These are phyloP conservation scores for Clohesyomyces aquaticus DNA, from an alignment of 495 filamentous ascomycete species.

Conservation along the genomic window DNA sequence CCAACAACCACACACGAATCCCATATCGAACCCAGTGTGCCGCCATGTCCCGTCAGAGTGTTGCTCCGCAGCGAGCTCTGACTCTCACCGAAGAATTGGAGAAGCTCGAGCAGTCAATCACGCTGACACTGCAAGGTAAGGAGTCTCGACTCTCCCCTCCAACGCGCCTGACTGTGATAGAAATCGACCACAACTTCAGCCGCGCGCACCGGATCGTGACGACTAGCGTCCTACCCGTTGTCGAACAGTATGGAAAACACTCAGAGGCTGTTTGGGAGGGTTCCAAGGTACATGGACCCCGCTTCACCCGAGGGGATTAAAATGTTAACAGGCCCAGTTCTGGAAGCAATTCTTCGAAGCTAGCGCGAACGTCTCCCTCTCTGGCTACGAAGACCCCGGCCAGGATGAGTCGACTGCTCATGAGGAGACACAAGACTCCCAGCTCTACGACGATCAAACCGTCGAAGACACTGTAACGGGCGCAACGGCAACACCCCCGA, in stretches of 20 bases:
- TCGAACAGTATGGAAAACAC: constrained; percentile 95
- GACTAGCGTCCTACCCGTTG: constrained; percentile 85
- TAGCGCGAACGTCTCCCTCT: constrained; percentile 95
- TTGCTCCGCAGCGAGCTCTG: constrained; percentile 65
- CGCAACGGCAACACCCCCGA: constrained; percentile 41
- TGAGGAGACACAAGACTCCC: constrained; percentile 51
- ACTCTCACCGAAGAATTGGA: constrained; percentile 93
- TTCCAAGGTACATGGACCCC: constrained; percentile 70
- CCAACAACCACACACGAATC: not conserved
- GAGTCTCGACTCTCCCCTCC: constrained; percentile 2
- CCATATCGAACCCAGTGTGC: not conserved
- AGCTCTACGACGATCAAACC: constrained; percentile 50
- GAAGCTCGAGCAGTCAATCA: constrained; percentile 95
- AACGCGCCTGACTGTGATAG: constrained; percentile 51
- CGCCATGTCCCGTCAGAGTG: constrained; percentile 48
- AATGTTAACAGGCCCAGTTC: constrained; percentile 56
- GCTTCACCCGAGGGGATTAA: too few species aligned
- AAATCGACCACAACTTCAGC: constrained; percentile 98
- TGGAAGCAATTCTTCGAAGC: constrained; percentile 99
- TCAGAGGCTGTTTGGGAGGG: constrained; percentile 96
- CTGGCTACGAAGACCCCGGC: constrained; percentile 84
- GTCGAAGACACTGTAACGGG: constrained; percentile 42
- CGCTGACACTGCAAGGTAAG: constrained; percentile 88
- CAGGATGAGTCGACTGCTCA: constrained; percentile 55
- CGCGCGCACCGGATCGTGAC: constrained; percentile 96